Base-by-base conservation (phyloP, 2,329 filamentous ascomycete species). In the Aspergillus sp. region DNA sequence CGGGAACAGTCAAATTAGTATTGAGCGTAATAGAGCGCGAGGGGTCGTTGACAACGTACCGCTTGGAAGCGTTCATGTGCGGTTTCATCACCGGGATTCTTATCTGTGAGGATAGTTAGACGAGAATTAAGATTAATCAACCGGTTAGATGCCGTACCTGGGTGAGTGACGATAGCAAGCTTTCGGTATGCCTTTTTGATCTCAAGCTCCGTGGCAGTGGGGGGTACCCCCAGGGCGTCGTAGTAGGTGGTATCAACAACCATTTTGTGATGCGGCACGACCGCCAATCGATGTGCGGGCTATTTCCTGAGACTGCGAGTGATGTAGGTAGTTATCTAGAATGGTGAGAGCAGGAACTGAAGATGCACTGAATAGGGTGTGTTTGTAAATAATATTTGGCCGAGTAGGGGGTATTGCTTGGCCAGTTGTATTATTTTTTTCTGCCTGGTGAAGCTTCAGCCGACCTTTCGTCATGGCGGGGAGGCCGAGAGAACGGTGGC, bases 111-210 rank as follows among this genome's bases (percentile, higher is more conserved):
- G 45, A 12, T 34, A 40, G 50, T 64, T 55, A 66, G 65, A 46
- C 17, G 27, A 5, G 9, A 57, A 51, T 53, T 33, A 40, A 41
- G 11, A 17, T 0, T 9, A 13, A 42, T 19, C 5, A 12, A 20
- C 42, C 3, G 15, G 12, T 30, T 15, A 33, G 15, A 22, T 33
- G 24, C n/a, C 59, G 40, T 79, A 90, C 89, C 90, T 63, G 91
- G 91, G 75, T 97, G 93, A 70, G 96, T 91, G 66, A 93, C 86
- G 75, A 98, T 97, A 66, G 95, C 95, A 66, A 95, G 84, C 79
- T 93, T 97, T 73, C 93, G 87, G 78, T 97, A 97, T 27, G 93
- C 93, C 80, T 96, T 96, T 77, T 97, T 97, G 78, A 97, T 97
- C 74, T 97, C 92, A 51, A 96, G 84, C 74, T 93, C 90, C 40